Evolutionary conservation across 441 rosid species (phyloP).

Genomic region (Sinapis alba): DNA sequence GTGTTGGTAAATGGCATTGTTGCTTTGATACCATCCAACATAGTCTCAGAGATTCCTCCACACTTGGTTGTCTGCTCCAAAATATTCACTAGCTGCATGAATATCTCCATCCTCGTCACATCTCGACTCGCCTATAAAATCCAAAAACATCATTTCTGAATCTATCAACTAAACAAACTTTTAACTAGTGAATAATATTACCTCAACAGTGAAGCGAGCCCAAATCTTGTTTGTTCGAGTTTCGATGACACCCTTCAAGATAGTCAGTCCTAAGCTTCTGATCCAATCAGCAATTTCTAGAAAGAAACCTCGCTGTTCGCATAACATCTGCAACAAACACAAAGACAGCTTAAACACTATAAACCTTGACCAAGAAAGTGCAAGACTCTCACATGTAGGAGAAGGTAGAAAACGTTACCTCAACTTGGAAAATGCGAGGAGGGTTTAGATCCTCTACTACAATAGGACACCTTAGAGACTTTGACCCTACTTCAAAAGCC

Average conservation of each 20-base stretch:
- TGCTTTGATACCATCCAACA: slow-evolving; percentile 54
- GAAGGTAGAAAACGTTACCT: slow-evolving; percentile 49
- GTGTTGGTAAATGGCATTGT: slow-evolving; percentile 48
- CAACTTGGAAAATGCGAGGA: slow-evolving; percentile 89
- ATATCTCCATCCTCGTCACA: slow-evolving; percentile 88
- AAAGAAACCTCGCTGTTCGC: slow-evolving; percentile 89
- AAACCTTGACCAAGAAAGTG: too few relatives aligned
- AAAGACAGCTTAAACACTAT: background rate
- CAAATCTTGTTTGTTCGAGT: slow-evolving; percentile 77
- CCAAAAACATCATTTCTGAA: background rate
- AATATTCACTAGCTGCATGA: slow-evolving; percentile 79
- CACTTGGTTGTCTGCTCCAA: slow-evolving; percentile 73
- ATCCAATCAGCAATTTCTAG: slow-evolving; percentile 89
- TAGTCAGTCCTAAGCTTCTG: slow-evolving; percentile 84
- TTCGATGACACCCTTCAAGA: slow-evolving; percentile 92
- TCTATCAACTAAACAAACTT: background rate
- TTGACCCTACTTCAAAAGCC: slow-evolving; percentile 96
- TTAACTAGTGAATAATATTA: slow-evolving; percentile 36
- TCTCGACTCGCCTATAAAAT: slow-evolving; percentile 76
- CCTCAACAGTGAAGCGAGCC: slow-evolving; percentile 94
- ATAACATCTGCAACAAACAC: slow-evolving; percentile 69
- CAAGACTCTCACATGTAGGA: too few relatives aligned
- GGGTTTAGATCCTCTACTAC: slow-evolving; percentile 88
- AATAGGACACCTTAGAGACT: slow-evolving; percentile 83
- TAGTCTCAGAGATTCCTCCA: slow-evolving; percentile 43